Evolutionary conservation across 2,329 filamentous ascomycete genomes (phyloP).

Genomic region (Ceratocystis alfenasii): DNA sequence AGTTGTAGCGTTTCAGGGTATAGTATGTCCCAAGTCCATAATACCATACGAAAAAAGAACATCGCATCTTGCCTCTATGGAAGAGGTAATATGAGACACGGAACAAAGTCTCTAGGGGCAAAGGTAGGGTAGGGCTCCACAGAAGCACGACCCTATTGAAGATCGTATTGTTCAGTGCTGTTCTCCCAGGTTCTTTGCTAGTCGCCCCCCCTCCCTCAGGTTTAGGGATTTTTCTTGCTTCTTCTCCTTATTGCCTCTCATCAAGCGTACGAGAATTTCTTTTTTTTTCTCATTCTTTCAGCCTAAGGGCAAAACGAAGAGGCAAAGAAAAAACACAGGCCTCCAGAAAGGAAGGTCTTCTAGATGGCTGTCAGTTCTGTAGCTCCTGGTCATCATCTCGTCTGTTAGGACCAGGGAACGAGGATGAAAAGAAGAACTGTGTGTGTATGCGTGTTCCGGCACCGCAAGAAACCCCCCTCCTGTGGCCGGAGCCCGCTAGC

Average conservation of each 20-base stretch:
- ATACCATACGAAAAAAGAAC: not conserved
- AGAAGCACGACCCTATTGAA: not conserved
- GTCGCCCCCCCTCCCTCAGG: too few relatives aligned
- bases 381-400: not conserved
- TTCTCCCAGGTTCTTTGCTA: not conserved
- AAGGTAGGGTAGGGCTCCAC: not conserved
- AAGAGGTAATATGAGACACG: not conserved
- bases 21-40: not conserved
- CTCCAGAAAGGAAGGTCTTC: not conserved
- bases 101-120: not conserved
- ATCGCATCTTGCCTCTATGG: too few relatives aligned
- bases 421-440: not conserved
- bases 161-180: conserved; percentile 7
- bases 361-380: conserved; percentile 7
- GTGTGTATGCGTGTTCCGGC: not conserved
- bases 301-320: not conserved
- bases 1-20: too few relatives aligned
- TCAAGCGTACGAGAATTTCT: not conserved
- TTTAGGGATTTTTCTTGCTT: not conserved
- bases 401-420: not conserved
- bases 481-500: not conserved
- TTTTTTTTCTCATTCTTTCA: not conserved
- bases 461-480: not conserved
- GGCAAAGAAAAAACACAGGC: not conserved
- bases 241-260: not conserved